Evolutionary conservation across 2,329 filamentous ascomycete genomes (phyloP), one percentile per base, ranked within the genome.

Genomic region (Verticillium alfalfae): DNA sequence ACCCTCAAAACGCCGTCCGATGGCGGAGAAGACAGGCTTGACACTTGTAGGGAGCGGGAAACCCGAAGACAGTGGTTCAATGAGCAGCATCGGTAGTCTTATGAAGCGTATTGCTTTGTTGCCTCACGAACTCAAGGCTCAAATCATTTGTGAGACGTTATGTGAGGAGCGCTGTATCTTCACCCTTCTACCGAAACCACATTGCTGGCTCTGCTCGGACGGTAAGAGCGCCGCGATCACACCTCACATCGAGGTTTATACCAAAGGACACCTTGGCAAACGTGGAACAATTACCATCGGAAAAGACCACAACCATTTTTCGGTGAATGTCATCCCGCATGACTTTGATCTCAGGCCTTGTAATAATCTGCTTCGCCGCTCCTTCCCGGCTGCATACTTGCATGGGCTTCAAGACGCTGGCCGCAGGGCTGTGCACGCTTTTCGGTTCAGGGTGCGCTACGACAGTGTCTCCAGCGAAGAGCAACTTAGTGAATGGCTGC

Each of bases 211-310:
- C 34, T 65, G 64, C 60, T 16, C 56, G 9, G 49, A 62, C 41
- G 52, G 34, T 26, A 18, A 49, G 12, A 58, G 12, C 8, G 3
- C 60, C 41, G 5, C 10, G 10, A 8, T 13, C 36, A 36, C 64
- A 16, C 58, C 60, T 38, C 63, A 62, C 10, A 60, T 58, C 22
- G 56, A 65, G 34, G 39, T 61, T n/a, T 64, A 65, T 52, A 59
- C 31, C 13, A 58, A 39, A 12, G 52, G 60, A 36, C n/a, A n/a
- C 0, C 22, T 5, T 7, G 31, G 16, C 31, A 16, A n/a, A 13
- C 26, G 5, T 18, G 64, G 64, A 1, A 56, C 34, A 6, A 62
- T 55, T 18, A n/a, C 38, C 34, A 26, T 58, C 10, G 34, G 36
- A 7, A 16, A 22, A 5, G 16, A 13, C 7, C 64, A 65, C 15